Conservation (phyloP, 768 basidiomycete species). For the Boletus rubropictus region DNA sequence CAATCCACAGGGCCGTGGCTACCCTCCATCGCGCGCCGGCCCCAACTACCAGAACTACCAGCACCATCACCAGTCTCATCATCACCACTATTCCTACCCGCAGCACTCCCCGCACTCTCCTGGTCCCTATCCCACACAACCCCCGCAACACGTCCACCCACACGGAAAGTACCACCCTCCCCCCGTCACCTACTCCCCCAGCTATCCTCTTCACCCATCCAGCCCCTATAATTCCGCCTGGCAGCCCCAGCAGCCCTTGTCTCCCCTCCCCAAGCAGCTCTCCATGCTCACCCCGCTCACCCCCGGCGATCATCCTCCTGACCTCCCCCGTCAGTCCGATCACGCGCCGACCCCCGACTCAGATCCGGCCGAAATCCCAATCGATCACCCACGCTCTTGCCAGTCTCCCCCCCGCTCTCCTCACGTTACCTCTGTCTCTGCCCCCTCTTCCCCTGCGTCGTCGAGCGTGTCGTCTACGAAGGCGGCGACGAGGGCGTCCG, state of each 20-base stretch:
- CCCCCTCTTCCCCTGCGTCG: constrained; percentile 4
- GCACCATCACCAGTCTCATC: constrained; percentile 20
- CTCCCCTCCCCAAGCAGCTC: constrained; percentile 60
- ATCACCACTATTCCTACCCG: constrained; percentile 33
- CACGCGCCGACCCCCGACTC: constrained; percentile 3
- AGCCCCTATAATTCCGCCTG: constrained; percentile 39
- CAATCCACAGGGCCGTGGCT: constrained; percentile 30
- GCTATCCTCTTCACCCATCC: constrained; percentile 18
- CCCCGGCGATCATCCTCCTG: neutral
- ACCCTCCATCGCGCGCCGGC: constrained; percentile 33
- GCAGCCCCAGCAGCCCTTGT: constrained; percentile 43
- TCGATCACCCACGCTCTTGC: constrained; percentile 3
- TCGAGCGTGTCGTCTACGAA: constrained; percentile 1
- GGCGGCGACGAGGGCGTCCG: neutral
- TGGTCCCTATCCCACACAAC: constrained; percentile 17
- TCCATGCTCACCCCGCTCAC: constrained; percentile 39
- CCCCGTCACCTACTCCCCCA: constrained; percentile 34
- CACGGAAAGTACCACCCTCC: constrained; percentile 21
- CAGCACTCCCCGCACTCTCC: constrained; percentile 29
- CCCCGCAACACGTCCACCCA: constrained; percentile 22
- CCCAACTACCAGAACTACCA: constrained; percentile 37
- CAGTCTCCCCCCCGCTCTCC: constrained; percentile 16
- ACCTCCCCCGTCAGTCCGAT: neutral
- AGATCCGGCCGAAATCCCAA: neutral
- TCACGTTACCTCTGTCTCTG: neutral